Evolutionary conservation across 495 filamentous ascomycete genomes (phyloP), one percentile per base, ranked within the genome.

Genomic region (Penicillium longicatenatum): DNA sequence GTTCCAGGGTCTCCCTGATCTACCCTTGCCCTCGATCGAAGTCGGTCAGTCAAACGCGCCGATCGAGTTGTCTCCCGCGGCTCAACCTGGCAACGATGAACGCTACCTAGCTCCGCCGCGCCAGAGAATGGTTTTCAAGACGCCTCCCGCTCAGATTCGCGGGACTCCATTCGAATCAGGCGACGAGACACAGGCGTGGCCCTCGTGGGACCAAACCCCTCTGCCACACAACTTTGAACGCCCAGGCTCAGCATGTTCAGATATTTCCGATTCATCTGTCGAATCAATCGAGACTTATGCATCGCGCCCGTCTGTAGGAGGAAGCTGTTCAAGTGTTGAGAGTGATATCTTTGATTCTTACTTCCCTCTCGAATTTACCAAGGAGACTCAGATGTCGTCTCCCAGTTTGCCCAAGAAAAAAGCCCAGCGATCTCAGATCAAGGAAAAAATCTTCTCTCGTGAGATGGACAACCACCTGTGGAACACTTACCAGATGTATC

Each of bases 401-500:
- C 64, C 77, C 20, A 66, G 74, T 11, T 52, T 72, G 39, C 63
- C 65, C 6, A 67, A 69, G 51, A 67, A 58, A 41, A 49, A 51
- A 5, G 57, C 50, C 16, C 50, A 58, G 29, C 54, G 53, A 19
- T 7, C 41, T 14, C 33, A 52, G 6, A 31, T 52, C 21, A 62
- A 57, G 45, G 55, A 67, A n/a, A 71, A 64, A 30, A 47, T 62
- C 16, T 98, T 93, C 92, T 95, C 90, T 2, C 82, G 86, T 45
- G 89, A 91, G 19, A 95, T 96, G 91, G 92, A 93, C 71, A 86
- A 87, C 35, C 94, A 98, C 67, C 73, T 98, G 29, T 98, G 95
- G 95, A 86, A 89, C 33, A 92, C 89, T 2, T 98, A 96, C 67
- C 77, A 90, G 61, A 70, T 89, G 10, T 98, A 97, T 66, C 77